Evolutionary conservation across 2,329 filamentous ascomycete species (phyloP), one percentile per base, ranked within the genome.

Genomic region (Pestalotiopsis sp.): DNA sequence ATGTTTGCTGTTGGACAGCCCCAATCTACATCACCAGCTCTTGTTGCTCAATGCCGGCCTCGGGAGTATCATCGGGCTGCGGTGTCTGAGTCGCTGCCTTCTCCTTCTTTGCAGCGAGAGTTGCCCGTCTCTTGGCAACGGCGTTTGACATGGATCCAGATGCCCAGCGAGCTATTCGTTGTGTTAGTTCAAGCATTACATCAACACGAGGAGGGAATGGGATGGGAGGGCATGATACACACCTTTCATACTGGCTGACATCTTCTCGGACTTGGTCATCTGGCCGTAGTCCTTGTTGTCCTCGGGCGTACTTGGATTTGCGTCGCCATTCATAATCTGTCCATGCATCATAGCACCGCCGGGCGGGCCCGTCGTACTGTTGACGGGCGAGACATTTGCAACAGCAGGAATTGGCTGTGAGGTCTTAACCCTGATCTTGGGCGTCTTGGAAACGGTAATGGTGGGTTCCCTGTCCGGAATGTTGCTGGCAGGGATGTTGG

Each of bases 201-300:
- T 17, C 38, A 24, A 10, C 9, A 7, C 14, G 11, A 56, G 9
- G 39, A 30, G 13, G n/a, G 30, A 38, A 65, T 20, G 11, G 20
- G 13, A 3, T 3, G 14, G 10, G 52, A 9, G 30, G 10, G 30
- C 30, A 17, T n/a, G 13, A n/a, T 60, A 77, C 83, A 79, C 80
- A 89, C 87, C 86, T 80, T 88, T 88, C 87, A 89, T 89, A 2
- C 86, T 89, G 20, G 83, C 83, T n/a, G 85, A 88, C 87, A 89
- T 89, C 81, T 89, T 89, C 78, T 89, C 87, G 38, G 86, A 88
- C 79, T 89, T 89, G 61, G 86, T 89, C 86, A 89, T 89, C 57
- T 84, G 81, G 44, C 84, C 84, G 72, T 89, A 89, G 65, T 88
- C 85, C 78, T 89, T 88, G 24, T 73, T 73, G 20, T 71, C 67